Conservation (phyloP, 2,329 filamentous ascomycete species). For the Acrocalymma vagum region DNA sequence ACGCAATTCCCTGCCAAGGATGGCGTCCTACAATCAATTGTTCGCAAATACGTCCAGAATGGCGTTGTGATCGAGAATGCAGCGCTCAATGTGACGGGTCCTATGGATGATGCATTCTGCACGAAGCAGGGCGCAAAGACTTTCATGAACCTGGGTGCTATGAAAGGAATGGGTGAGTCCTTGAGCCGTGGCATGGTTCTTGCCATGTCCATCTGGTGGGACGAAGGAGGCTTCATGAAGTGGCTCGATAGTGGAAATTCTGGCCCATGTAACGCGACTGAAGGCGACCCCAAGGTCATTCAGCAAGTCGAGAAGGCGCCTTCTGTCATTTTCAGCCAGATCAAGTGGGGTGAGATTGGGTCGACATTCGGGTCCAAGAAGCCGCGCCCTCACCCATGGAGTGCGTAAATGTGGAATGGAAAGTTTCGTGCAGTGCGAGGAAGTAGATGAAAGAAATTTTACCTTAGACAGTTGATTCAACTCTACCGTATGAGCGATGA, state of each 20-base stretch:
- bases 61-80: conserved; percentile 68
- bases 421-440: too few species aligned
- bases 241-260: conserved; percentile 63
- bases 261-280: conserved; percentile 64
- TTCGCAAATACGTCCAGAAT: conserved; percentile 72
- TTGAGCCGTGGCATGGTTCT: conserved; percentile 62
- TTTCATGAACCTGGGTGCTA: conserved; percentile 51
- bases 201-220: conserved; percentile 65
- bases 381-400: conserved; percentile 16
- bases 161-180: conserved; percentile 56
- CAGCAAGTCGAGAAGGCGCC: conserved; percentile 57
- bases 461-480: too few species aligned
- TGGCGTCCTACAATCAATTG: conserved; percentile 67
- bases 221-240: conserved; percentile 62
- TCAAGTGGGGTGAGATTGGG: conserved; percentile 69
- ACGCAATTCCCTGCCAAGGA: conserved; percentile 71
- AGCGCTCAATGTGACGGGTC: conserved; percentile 40
- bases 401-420: too few species aligned
- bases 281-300: conserved; percentile 62
- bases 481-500: too few species aligned
- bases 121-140: conserved; percentile 30
- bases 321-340: conserved; percentile 63
- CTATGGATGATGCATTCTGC: conserved; percentile 44
- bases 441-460: too few species aligned
- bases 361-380: conserved; percentile 54